These are phyloP conservation scores for Vanrija pseudolonga DNA, from an alignment of 1,284 basidiomycete genomes.

Conservation along the genomic window DNA sequence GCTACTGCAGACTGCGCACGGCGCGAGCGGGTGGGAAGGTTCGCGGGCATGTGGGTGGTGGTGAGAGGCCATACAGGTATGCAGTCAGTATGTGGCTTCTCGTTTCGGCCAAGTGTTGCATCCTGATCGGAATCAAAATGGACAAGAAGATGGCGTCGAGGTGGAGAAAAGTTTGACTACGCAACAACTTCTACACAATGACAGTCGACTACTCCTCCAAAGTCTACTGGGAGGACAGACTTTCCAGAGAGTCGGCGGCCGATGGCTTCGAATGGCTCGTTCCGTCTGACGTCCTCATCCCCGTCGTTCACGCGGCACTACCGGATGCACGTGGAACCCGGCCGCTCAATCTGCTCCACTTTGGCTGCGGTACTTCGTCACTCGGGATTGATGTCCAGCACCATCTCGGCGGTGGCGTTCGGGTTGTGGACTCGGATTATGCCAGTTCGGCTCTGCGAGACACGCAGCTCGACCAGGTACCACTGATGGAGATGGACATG, in stretches of 20 bases:
- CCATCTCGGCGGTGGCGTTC: slow-evolving; percentile 4
- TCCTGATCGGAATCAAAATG: too few species aligned
- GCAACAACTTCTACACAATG: neutral
- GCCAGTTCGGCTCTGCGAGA: slow-evolving; percentile 4
- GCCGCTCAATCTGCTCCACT: slow-evolving; percentile 24
- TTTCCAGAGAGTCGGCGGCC: slow-evolving; percentile 18
- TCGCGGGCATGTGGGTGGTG: too few species aligned
- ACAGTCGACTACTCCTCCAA: slow-evolving; percentile 34
- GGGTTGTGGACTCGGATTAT: slow-evolving; percentile 39
- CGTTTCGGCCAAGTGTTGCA: too few species aligned
- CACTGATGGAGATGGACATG: slow-evolving; percentile 7
- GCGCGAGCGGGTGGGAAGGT: too few species aligned
- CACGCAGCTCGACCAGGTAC: neutral
- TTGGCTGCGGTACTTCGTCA: slow-evolving; percentile 39
- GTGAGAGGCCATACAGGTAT: too few species aligned
- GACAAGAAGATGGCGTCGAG: too few species aligned
- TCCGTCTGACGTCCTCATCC: slow-evolving; percentile 20
- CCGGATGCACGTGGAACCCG: too few species aligned
- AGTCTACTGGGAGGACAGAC: slow-evolving; percentile 37
- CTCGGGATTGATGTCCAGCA: slow-evolving; percentile 21
- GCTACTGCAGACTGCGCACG: too few species aligned
- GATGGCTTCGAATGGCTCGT: slow-evolving; percentile 41
- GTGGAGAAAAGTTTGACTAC: neutral
- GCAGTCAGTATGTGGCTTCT: too few species aligned
- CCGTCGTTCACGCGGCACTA: slow-evolving; percentile 12